Conservation (phyloP, 2,329 filamentous ascomycete species). For the Colletotrichum sojae region DNA sequence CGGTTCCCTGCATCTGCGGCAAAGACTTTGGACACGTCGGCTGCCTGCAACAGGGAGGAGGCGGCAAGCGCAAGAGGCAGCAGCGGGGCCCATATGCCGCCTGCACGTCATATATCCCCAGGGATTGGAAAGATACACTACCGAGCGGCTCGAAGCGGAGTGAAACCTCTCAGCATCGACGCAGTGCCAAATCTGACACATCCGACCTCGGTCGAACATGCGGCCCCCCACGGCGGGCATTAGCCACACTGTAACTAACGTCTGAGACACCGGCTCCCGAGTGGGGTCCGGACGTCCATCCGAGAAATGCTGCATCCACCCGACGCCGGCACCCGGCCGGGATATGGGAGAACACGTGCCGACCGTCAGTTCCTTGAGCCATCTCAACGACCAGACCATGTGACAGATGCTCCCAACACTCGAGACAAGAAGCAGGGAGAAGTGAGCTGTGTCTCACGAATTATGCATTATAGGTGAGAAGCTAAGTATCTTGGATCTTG, state of each 20-base stretch:
- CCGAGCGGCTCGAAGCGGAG: constrained; percentile 8
- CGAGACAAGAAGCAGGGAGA: no score
- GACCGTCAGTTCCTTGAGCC: no score
- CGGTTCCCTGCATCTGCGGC: constrained; percentile 13
- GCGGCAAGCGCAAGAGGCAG: constrained; percentile 1
- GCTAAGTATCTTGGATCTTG: background rate
- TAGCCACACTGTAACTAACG: constrained; percentile 1
- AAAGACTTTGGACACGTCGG: constrained; percentile 24
- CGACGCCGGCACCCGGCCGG: constrained; percentile 7
- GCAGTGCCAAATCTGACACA: constrained; percentile 25
- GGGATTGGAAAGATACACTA: constrained; percentile 16
- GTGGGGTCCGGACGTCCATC: constrained; percentile 11
- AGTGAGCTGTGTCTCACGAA: constrained; percentile 9
- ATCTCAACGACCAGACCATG: no score
- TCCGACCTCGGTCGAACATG: constrained; percentile 13
- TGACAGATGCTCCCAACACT: no score
- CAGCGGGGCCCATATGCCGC: constrained; percentile 18
- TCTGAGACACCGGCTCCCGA: constrained; percentile 21
- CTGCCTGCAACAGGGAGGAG: constrained; percentile 16
- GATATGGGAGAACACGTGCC: background rate
- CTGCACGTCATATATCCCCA: constrained; percentile 23
- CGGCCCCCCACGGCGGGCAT: constrained; percentile 26
- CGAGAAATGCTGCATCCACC: constrained; percentile 1
- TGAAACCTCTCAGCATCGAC: constrained; percentile 33
- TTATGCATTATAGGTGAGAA: constrained; percentile 37